Evolutionary conservation across 257 asterid genomes (phyloP).

Genomic region (Dorcoceras hygrometricum): DNA sequence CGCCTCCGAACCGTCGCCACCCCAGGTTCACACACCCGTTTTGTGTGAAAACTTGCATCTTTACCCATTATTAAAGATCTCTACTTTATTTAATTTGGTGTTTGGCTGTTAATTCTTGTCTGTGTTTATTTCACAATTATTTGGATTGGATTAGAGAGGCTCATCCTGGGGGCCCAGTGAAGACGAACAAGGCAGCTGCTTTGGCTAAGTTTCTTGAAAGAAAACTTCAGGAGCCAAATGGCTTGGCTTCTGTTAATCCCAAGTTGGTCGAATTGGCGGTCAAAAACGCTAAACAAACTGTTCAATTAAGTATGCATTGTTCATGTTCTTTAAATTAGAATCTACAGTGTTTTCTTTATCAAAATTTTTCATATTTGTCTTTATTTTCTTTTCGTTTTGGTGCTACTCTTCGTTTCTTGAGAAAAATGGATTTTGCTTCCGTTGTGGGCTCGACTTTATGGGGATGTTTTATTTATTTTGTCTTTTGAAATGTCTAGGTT

Average conservation of each 20-base stretch:
- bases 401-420: not conserved
- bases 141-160: constrained; percentile 65
- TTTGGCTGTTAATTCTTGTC: not conserved
- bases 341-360: not conserved
- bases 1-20: constrained; percentile 35
- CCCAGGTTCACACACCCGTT: constrained; percentile 50
- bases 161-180: constrained; percentile 93
- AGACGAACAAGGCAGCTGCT: constrained; percentile 96
- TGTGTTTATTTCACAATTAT: constrained; percentile 14
- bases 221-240: constrained; percentile 79
- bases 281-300: constrained; percentile 71
- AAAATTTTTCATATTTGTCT: not conserved
- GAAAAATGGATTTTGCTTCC: not conserved
- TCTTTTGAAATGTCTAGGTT: not conserved
- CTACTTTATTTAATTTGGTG: constrained; percentile 10
- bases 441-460: not conserved
- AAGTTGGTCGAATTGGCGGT: constrained; percentile 79
- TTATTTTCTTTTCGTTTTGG: not conserved
- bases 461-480: not conserved
- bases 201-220: constrained; percentile 87
- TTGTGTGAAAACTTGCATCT: not conserved
- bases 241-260: constrained; percentile 76
- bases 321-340: not conserved
- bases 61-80: not conserved
- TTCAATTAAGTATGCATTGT: constrained; percentile 51